Percentiles rank a stretch among this genome's conserved stretches.
These are phyloP conservation scores for Lipomyces japonicus DNA, from an alignment of 805 yeast species.

Conservation along the genomic window DNA sequence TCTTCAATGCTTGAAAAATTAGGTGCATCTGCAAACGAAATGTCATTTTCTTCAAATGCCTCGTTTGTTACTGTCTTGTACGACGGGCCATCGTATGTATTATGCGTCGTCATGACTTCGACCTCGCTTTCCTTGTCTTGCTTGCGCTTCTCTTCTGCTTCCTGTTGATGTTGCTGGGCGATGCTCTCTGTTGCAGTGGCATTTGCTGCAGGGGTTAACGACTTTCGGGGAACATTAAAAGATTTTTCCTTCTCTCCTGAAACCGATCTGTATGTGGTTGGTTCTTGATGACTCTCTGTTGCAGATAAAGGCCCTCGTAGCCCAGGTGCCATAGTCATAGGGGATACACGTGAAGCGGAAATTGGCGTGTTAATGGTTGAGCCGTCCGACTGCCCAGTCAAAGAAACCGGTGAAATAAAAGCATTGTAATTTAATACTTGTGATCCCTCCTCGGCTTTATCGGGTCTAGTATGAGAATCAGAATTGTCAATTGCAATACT, in stretches of 20 bases:
- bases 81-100: constrained; percentile 12
- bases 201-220: constrained; percentile 3
- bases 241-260: constrained; percentile 1
- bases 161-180: neutral
- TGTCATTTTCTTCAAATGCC: constrained; percentile 64
- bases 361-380: neutral
- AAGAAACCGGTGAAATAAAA: neutral
- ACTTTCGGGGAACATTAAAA: constrained; percentile 19
- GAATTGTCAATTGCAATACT: neutral
- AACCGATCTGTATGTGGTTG: neutral
- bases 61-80: constrained; percentile 40
- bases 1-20: constrained; percentile 37
- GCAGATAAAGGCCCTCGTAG: neutral
- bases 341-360: neutral
- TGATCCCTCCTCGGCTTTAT: neutral
- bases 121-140: too few species aligned
- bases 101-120: neutral
- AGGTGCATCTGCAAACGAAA: constrained; percentile 76
- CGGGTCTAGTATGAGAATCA: neutral
- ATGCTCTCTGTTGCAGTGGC: constrained; percentile 5
- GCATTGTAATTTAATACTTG: neutral
- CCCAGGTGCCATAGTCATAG: neutral
- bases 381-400: neutral
- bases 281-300: too few species aligned
- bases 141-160: neutral